These are phyloP conservation scores for Moesziomyces globuligerus DNA, from an alignment of 1,284 basidiomycete genomes.

Conservation along the genomic window DNA sequence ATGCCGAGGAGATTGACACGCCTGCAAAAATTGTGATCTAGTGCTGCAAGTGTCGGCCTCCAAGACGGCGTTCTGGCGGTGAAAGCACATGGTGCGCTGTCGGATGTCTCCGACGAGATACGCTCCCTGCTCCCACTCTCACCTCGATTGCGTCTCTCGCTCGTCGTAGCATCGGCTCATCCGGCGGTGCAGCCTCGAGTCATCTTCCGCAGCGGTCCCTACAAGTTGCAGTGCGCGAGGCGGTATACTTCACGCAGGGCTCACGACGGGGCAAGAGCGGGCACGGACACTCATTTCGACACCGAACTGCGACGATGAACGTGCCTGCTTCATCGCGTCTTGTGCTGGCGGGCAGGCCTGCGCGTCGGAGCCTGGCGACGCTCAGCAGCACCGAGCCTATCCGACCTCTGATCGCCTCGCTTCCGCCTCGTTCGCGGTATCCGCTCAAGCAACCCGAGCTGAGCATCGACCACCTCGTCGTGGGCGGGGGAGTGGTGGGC, in stretches of 20 bases:
- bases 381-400: constrained; percentile 1
- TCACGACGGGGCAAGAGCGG: not conserved
- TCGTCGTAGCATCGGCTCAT: not conserved
- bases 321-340: constrained; percentile 4
- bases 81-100: not conserved
- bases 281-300: not conserved
- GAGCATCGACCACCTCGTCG: constrained; percentile 84
- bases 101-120: not conserved
- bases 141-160: too few species aligned
- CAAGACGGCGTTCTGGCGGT: constrained; percentile 32
- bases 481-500: constrained; percentile 93
- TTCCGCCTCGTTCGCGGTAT: constrained; percentile 36
- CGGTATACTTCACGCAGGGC: too few species aligned
- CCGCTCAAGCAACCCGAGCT: constrained; percentile 73
- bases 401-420: constrained; percentile 43
- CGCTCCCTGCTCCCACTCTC: not conserved
- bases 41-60: too few species aligned
- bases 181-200: not conserved
- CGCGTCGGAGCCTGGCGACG: constrained; percentile 21
- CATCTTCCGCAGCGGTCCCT: not conserved
- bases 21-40: not conserved
- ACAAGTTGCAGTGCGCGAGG: not conserved
- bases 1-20: not conserved
- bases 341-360: not conserved
- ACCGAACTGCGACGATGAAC: constrained; percentile 9